Evolutionary conservation across 2,329 filamentous ascomycete genomes (phyloP).

Genomic region (Orbilia quercus): DNA sequence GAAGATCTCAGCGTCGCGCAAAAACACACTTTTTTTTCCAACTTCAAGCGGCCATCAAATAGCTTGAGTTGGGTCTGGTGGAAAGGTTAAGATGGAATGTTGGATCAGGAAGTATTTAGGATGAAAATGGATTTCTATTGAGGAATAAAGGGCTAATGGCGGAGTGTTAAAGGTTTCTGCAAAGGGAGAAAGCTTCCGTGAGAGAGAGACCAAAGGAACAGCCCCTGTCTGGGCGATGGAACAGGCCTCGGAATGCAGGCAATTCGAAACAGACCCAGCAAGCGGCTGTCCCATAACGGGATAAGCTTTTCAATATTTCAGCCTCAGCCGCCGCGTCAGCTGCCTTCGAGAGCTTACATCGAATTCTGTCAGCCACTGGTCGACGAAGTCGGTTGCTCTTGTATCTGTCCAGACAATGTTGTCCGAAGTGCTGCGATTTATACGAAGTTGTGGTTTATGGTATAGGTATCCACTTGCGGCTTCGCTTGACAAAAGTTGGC

Average conservation of each 20-base stretch:
- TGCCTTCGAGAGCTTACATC: too few relatives aligned
- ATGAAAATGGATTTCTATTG: background rate
- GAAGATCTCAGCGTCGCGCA: background rate
- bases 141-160: too few relatives aligned
- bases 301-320: constrained; percentile 25
- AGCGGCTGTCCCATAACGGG: background rate
- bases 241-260: background rate
- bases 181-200: background rate
- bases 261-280: constrained; percentile 9
- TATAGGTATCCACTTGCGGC: too few relatives aligned
- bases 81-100: background rate
- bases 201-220: background rate
- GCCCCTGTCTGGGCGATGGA: constrained; percentile 3
- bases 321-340: constrained; percentile 25
- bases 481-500: too few relatives aligned
- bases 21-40: background rate
- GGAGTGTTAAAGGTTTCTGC: too few relatives aligned
- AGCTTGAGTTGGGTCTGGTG: too few relatives aligned
- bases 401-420: too few relatives aligned
- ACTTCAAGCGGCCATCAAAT: too few relatives aligned
- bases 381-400: too few relatives aligned
- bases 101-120: background rate
- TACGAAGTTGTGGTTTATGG: too few relatives aligned
- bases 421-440: too few relatives aligned
- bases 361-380: too few relatives aligned